Evolutionary conservation across 2,329 filamentous ascomycete genomes (phyloP).

Genomic region (Fusarium duplospermum): DNA sequence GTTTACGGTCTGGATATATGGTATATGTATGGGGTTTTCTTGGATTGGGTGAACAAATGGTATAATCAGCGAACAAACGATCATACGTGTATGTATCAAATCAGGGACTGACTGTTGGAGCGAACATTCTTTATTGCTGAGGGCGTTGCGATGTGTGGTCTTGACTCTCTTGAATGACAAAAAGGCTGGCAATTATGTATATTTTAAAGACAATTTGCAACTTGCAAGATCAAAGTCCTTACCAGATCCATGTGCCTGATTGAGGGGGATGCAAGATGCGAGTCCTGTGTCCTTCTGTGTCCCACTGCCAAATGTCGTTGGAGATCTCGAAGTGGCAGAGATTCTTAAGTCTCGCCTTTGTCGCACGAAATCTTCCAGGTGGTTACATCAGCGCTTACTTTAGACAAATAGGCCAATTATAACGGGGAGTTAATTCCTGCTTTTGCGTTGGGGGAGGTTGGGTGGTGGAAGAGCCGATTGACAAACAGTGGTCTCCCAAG

Average conservation of each 20-base stretch:
- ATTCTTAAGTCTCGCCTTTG: neutral
- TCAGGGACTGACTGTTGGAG: neutral
- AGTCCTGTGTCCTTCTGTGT: neutral
- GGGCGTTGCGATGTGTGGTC: neutral
- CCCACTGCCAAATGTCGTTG: neutral
- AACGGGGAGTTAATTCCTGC: neutral
- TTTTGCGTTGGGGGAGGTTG: neutral
- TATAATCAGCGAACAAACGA: slow-evolving; percentile 15
- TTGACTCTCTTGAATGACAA: slow-evolving; percentile 5
- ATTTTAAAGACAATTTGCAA: neutral
- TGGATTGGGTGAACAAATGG: slow-evolving; percentile 3
- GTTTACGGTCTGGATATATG: slow-evolving; percentile 9
- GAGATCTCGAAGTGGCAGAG: neutral
- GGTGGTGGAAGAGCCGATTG: neutral
- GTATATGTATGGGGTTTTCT: neutral
- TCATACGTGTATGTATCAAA: slow-evolving; percentile 16
- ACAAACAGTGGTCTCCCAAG: neutral
- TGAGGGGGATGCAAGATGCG: neutral
- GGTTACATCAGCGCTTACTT: neutral
- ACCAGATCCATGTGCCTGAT: neutral
- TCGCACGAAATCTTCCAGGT: neutral
- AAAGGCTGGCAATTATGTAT: neutral
- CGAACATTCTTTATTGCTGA: slow-evolving; percentile 19
- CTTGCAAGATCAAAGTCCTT: neutral
- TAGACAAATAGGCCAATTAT: neutral